Evolutionary conservation across 176 grass and related monocot species (phyloP).

Genomic region (Triticum monococcum): DNA sequence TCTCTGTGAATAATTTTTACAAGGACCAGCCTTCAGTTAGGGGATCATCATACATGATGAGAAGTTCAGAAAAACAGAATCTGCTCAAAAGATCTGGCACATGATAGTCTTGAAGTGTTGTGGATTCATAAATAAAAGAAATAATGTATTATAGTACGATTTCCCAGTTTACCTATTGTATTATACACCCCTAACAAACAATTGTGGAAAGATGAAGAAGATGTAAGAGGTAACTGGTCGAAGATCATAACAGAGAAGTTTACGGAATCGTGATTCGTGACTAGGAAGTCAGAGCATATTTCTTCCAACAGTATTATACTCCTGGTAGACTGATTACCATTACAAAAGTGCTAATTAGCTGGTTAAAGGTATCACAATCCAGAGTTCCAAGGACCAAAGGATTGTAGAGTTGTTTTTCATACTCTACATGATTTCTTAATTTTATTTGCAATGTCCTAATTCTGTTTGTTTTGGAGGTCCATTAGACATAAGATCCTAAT

Average conservation of each 20-base stretch:
- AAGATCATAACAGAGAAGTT: not conserved
- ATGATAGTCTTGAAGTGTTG: not conserved
- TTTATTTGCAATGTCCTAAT: not conserved
- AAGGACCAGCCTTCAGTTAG: not conserved
- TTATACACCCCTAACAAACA: not conserved
- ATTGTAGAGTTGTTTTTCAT: not conserved
- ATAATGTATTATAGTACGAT: not conserved
- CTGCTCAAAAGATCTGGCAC: not conserved
- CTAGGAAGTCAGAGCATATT: not conserved
- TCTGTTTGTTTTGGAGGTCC: not conserved
- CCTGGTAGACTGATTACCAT: not conserved
- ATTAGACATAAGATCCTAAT: not conserved
- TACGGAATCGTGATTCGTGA: not conserved
- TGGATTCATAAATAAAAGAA: not conserved
- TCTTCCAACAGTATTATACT: not conserved
- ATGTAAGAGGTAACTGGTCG: not conserved
- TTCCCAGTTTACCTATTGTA: not conserved
- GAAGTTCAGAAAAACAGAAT: not conserved
- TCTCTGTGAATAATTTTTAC: not conserved
- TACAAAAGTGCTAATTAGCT: not conserved
- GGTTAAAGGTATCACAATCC: not conserved
- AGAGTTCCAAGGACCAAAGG: not conserved
- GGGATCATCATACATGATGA: not conserved
- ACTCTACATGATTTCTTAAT: not conserved
- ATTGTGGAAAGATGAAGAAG: not conserved